phyloP scores from a whole-genome alignment of 2,329 filamentous ascomycete genomes.

The Cyphellophora attinorum region DNA sequence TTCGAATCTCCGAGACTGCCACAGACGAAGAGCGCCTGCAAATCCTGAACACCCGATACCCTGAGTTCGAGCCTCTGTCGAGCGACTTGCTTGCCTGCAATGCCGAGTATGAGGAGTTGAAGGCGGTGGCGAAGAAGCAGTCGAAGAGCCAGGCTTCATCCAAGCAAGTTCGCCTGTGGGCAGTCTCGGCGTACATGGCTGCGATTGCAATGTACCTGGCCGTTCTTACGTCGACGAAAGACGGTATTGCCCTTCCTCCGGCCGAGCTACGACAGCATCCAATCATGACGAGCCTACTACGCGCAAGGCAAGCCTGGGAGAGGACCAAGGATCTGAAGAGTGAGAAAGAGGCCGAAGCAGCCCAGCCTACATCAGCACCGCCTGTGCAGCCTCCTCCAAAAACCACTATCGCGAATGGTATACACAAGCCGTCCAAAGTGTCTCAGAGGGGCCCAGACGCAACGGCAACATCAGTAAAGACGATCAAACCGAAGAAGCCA shows the following conservation, averaged over 20 bases:
- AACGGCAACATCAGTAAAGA: not conserved
- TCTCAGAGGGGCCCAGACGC: not conserved
- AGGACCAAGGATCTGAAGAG: slow-evolving; percentile 55
- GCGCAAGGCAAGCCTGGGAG: slow-evolving; percentile 72
- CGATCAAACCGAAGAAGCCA: not conserved
- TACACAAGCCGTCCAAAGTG: slow-evolving; percentile 38
- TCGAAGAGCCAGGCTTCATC: slow-evolving; percentile 37
- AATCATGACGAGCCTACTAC: slow-evolving; percentile 76
- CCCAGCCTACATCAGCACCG: slow-evolving; percentile 26
- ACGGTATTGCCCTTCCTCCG: slow-evolving; percentile 58
- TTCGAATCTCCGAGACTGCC: slow-evolving; percentile 76
- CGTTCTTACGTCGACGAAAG: slow-evolving; percentile 67
- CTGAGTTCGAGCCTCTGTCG: slow-evolving; percentile 80
- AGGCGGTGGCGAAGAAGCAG: slow-evolving; percentile 48
- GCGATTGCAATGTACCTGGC: slow-evolving; percentile 90
- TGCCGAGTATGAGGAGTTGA: slow-evolving; percentile 51
- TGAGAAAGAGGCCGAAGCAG: slow-evolving; percentile 9
- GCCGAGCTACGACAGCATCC: slow-evolving; percentile 79
- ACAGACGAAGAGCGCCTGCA: slow-evolving; percentile 61
- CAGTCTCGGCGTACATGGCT: slow-evolving; percentile 76
- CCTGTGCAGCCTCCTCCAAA: slow-evolving; percentile 25
- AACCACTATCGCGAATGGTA: slow-evolving; percentile 28
- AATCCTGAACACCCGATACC: slow-evolving; percentile 72
- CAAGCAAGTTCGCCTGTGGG: slow-evolving; percentile 64
- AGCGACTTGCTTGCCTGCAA: slow-evolving; percentile 60